Evolutionary conservation across 1,139 yeast species (phyloP).

Genomic region (Casaregolazyma suthepensis): DNA sequence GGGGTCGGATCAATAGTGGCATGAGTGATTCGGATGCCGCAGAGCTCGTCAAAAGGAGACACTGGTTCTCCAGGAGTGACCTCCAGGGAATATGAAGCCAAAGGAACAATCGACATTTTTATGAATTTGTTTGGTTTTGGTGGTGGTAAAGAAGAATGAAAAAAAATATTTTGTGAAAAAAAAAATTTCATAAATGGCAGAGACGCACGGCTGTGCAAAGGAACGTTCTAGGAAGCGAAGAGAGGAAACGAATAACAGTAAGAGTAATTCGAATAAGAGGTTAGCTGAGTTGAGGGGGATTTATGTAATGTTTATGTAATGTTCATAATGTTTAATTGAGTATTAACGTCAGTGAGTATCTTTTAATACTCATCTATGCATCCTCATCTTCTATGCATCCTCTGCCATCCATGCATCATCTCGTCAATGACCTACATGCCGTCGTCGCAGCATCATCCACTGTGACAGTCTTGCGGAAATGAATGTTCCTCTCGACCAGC

Average conservation of each 20-base stretch:
- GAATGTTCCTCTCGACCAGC: background rate
- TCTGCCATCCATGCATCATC: background rate
- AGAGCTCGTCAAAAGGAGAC: conserved; percentile 7
- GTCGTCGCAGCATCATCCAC: conserved; percentile 1
- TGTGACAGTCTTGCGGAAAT: background rate
- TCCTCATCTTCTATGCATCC: background rate
- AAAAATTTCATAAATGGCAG: background rate
- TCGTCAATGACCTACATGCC: conserved; percentile 3
- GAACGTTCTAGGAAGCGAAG: background rate
- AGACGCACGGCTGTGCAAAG: background rate
- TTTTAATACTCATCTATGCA: background rate
- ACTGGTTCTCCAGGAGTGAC: conserved; percentile 58
- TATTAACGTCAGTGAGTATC: background rate
- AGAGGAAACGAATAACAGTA: background rate
- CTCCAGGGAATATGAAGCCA: conserved; percentile 80
- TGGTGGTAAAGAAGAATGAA: conserved; percentile 3
- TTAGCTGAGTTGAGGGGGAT: background rate
- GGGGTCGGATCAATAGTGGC: conserved; percentile 93
- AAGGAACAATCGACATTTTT: conserved; percentile 50
- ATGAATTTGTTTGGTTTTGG: background rate
- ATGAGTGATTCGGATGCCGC: conserved; percentile 65
- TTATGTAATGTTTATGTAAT: too few species aligned
- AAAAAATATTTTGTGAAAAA: conserved; percentile 6
- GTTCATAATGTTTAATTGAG: too few species aligned
- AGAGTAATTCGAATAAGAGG: background rate